Percentiles rank a stretch among this genome's conserved stretches.
These are phyloP conservation scores for Phlyctochytrium bullatum DNA, from an alignment of 192 early-diverging fungal genomes.

Conservation along the genomic window DNA sequence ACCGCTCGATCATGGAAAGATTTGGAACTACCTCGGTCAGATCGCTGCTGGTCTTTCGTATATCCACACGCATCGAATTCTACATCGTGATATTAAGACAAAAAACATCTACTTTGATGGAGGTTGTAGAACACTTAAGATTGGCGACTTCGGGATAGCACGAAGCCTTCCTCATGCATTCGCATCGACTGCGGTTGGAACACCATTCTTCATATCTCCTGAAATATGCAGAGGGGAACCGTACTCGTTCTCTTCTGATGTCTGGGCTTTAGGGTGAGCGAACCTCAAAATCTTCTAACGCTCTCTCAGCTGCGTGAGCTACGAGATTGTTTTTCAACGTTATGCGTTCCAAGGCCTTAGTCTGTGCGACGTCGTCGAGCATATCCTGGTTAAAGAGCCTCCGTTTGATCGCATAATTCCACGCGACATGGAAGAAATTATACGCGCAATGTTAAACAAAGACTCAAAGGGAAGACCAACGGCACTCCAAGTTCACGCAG, in stretches of 20 bases:
- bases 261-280: conserved; percentile 15
- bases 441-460: too few relatives aligned
- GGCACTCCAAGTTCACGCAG: too few relatives aligned
- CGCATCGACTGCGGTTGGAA: conserved; percentile 6
- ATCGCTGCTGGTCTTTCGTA: conserved; percentile 2
- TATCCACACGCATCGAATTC: conserved; percentile 8
- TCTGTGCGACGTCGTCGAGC: background rate
- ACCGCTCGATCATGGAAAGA: background rate
- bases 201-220: conserved; percentile 18
- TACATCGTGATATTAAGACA: conserved; percentile 23
- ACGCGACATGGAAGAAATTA: too few relatives aligned
- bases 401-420: too few relatives aligned
- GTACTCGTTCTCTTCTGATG: conserved; percentile 12
- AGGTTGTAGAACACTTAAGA: conserved; percentile 14
- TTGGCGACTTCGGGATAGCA: conserved; percentile 27
- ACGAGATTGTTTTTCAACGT: background rate
- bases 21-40: conserved; percentile 10
- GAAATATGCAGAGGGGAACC: conserved; percentile 18
- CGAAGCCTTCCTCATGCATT: background rate
- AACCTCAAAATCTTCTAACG: background rate
- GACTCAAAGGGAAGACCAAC: too few relatives aligned
- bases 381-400: background rate
- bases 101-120: conserved; percentile 25
- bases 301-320: conserved; percentile 10
- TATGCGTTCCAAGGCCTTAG: conserved; percentile 5